phyloP scores from a whole-genome alignment of 2,329 filamentous ascomycete genomes.

The Allantophomopsis lycopodina region DNA sequence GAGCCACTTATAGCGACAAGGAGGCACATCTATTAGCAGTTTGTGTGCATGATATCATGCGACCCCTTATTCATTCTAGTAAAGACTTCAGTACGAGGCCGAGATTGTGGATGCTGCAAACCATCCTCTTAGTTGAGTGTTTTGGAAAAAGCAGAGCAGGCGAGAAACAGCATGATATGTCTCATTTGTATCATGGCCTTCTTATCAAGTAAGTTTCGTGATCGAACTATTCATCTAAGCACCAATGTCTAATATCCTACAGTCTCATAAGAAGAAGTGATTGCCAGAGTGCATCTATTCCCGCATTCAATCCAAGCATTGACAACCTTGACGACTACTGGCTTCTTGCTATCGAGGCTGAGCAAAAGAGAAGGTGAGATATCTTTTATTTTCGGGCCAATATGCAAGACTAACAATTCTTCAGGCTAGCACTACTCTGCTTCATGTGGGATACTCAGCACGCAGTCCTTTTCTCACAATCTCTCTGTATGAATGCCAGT shows the following conservation, averaged over 20 bases:
- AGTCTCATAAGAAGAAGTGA: constrained; percentile 33
- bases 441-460: constrained; percentile 57
- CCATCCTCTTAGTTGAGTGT: constrained; percentile 47
- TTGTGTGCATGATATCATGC: constrained; percentile 45
- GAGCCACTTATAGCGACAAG: constrained; percentile 45
- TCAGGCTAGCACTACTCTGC: constrained; percentile 38
- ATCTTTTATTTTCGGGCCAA: not conserved
- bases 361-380: constrained; percentile 40
- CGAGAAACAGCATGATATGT: constrained; percentile 49
- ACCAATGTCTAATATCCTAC: not conserved
- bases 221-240: constrained; percentile 1
- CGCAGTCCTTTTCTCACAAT: constrained; percentile 51
- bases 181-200: constrained; percentile 42
- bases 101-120: constrained; percentile 45
- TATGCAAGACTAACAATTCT: constrained; percentile 1
- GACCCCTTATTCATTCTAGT: constrained; percentile 44
- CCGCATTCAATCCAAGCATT: constrained; percentile 18
- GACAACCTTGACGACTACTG: constrained; percentile 31
- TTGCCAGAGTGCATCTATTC: constrained; percentile 29
- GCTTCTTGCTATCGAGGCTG: constrained; percentile 29
- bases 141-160: constrained; percentile 50
- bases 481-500: constrained; percentile 51
- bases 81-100: constrained; percentile 42
- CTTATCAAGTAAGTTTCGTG: constrained; percentile 28
- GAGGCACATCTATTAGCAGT: constrained; percentile 45